Base-by-base conservation (phyloP, 345 rosid genomes). In the Eucalyptus cladocalyx region DNA sequence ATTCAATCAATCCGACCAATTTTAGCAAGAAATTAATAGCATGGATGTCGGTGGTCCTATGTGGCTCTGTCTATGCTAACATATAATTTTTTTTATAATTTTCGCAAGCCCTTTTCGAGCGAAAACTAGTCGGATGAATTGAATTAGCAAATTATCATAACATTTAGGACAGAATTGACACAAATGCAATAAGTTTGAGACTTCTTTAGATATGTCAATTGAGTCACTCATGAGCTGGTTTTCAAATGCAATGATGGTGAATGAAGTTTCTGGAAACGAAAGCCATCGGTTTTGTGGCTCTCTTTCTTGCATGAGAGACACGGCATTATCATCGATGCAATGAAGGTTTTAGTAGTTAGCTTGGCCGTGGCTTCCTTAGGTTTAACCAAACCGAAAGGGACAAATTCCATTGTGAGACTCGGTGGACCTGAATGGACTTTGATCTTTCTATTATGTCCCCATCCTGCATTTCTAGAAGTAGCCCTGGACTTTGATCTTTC, bases 141-240 rank as follows among this genome's bases (percentile, higher is more conserved):
- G 62, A 56, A 24, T 56, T 56, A 56, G 10, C 28, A 65, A 7
- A n/a, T n/a, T 65, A 8, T 65, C 37, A 65, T n/a, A 65, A 15
- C 3, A 15, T n/a, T 65, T n/a, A 65, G 3, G 21, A n/a, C 0
- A 7, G 3, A 65, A 65, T 24, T 56, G 13, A 1, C 12, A 56
- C 11, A 56, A 9, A 5, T 24, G 1, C 30, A 56, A 56, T 56
- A 14, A 3, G 1, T 62, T 2, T 62, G n/a, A 7, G 8, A 30
- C 3, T 28, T 62, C 15, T 62, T 62, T 14, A 1, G 18, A 30
- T 15, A 62, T 13, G 3, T 76, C 28, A 40, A 76, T 21, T 5
- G 28, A 21, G 26, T 72, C 28, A 6, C 45, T 21, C 81, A 2
- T 37, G 83, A 40, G 83, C 24, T 2, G 47, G 47, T 37, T 40